A percentile compares a stretch with the other conserved stretches of the same genome.
Conservation (phyloP, 2,329 filamentous ascomycete genomes). For the Aspergillus viridinutans region DNA sequence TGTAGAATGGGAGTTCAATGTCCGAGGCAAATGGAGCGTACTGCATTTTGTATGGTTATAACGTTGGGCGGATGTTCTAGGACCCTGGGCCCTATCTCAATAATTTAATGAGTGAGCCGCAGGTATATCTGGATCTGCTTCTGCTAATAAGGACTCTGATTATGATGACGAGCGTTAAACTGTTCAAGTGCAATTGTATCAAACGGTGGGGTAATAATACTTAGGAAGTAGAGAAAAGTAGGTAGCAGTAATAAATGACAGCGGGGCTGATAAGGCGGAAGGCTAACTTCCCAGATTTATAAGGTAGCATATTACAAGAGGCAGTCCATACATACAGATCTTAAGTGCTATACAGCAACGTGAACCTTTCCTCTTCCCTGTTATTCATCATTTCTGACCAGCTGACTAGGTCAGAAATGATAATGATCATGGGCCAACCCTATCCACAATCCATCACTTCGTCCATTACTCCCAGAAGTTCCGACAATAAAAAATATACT, state of each 20-base stretch:
- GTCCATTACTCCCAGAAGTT: neutral
- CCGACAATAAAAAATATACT: no score
- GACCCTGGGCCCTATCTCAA: neutral
- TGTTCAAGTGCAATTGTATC: no score
- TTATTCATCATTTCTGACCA: neutral
- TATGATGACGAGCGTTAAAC: neutral
- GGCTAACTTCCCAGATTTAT: neutral
- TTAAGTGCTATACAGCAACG: neutral
- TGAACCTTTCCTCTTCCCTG: neutral
- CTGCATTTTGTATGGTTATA: constrained; percentile 46
- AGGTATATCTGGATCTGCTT: neutral
- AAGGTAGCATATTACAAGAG: no score
- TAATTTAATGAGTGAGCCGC: neutral
- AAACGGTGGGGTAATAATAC: no score
- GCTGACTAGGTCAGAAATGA: neutral
- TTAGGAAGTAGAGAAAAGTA: neutral
- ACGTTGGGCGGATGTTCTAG: neutral
- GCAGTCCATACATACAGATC: no score
- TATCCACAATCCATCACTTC: neutral
- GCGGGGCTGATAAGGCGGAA: neutral
- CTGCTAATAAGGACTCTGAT: neutral
- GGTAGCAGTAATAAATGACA: neutral
- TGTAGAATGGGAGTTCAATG: constrained; percentile 93
- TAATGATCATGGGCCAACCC: neutral
- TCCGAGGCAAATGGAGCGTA: constrained; percentile 91